Conservation (phyloP, 768 basidiomycete species). For the Pleurotus pulmonarius region DNA sequence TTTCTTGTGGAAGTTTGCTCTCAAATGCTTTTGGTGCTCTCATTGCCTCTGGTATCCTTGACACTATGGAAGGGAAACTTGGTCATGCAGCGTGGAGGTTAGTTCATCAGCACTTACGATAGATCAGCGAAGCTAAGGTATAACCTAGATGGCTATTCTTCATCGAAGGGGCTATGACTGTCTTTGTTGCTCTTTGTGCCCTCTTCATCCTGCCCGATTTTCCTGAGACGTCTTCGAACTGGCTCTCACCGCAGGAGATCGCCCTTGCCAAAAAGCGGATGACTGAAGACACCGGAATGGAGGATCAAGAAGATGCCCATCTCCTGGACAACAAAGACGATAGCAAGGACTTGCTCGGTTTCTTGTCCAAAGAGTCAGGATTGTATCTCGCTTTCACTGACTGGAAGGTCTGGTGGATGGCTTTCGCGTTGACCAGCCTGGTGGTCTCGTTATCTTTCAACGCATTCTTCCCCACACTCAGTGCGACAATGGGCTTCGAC, state of each 20-base stretch:
- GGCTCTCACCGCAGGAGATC: conserved; percentile 56
- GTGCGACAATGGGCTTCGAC: conserved; percentile 62
- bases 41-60: conserved; percentile 72
- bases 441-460: conserved; percentile 66
- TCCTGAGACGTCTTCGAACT: conserved; percentile 44
- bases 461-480: conserved; percentile 70
- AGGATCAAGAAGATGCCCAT: conserved; percentile 13
- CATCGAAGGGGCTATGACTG: conserved; percentile 59
- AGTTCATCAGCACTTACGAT: conserved; percentile 7
- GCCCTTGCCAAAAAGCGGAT: conserved; percentile 56
- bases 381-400: conserved; percentile 60
- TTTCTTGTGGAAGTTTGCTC: conserved; percentile 71
- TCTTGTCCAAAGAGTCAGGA: conserved; percentile 31
- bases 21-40: conserved; percentile 82
- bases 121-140: background rate
- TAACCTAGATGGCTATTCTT: conserved; percentile 64
- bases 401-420: conserved; percentile 68
- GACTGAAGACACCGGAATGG: conserved; percentile 49
- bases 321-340: conserved; percentile 9
- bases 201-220: conserved; percentile 74
- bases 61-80: conserved; percentile 63
- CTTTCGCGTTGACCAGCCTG: conserved; percentile 29
- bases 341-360: background rate
- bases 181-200: conserved; percentile 44
- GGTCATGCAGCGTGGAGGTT: conserved; percentile 74